Evolutionary conservation across 148 eudicot genomes (phyloP).

Genomic region (Rhododendron griersonianum): DNA sequence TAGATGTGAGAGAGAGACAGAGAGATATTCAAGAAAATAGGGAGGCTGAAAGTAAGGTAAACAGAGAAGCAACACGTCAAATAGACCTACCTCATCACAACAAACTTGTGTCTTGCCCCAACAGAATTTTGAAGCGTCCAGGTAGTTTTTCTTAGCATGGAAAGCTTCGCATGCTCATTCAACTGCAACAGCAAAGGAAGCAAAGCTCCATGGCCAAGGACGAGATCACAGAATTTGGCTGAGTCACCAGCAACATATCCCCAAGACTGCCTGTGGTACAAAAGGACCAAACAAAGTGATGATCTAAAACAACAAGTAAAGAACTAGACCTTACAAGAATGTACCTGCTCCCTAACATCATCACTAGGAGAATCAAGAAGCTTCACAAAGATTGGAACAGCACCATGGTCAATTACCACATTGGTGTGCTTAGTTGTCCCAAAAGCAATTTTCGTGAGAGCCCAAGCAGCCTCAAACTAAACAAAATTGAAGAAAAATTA

Average conservation of each 20-base stretch:
- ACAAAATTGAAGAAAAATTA: not conserved
- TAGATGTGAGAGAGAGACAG: not conserved
- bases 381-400: constrained; percentile 37
- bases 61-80: not conserved
- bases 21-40: not conserved
- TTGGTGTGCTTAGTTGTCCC: constrained; percentile 44
- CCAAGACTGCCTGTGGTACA: constrained; percentile 47
- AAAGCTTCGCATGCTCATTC: constrained; percentile 41
- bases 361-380: constrained; percentile 35
- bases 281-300: not conserved
- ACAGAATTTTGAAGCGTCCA: constrained; percentile 51
- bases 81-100: constrained; percentile 34
- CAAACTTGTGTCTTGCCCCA: constrained; percentile 43
- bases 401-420: constrained; percentile 44
- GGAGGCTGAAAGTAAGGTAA: not conserved
- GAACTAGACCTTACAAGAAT: not conserved
- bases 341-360: constrained; percentile 46
- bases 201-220: constrained; percentile 40
- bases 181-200: constrained; percentile 37
- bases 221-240: constrained; percentile 49
- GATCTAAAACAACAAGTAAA: not conserved
- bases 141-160: constrained; percentile 53
- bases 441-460: constrained; percentile 33
- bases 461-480: constrained; percentile 49
- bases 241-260: constrained; percentile 61